Evolutionary conservation across 371 early-diverging fungal species (phyloP), one percentile per base, ranked within the genome.

Genomic region (Rhizopus delemar): DNA sequence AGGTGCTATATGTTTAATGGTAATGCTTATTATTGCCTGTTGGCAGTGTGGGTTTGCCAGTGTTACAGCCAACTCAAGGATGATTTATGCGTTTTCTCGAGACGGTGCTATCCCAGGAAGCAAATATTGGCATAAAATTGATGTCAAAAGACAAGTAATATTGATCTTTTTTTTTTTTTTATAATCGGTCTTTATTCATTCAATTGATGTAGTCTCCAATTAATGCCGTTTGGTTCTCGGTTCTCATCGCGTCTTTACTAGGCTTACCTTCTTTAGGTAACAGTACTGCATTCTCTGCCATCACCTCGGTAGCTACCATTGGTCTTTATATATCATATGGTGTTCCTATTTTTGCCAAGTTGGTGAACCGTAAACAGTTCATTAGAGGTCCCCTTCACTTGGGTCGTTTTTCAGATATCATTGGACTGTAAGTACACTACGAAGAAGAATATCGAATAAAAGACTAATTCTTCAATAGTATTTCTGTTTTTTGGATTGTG

Each of bases 41-140:
- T 84, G 81, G 74, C 83, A 84, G 61, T 79, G 81, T 49, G 81
- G 84, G 7, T 76, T 74, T 65, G 80, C 81, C 35, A 81, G 78
- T 34, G 70, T 82, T 6, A 80, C 84, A 5, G 77, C 86, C 53
- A 87, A 85, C 57, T 86, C 87, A 2, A 80, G 90, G 45, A 86
- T 85, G 86, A 80, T 87, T 46, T 90, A 86, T 60, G 88, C 90
- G 2, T 87, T 90, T 62, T 81, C 88, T 33, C 80, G 90, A 32
- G 90, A 90, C 59, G 83, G 83, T 22, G 88, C 84, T 51, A 80
- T 90, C 60, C 90, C 90, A 3, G 59, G 78, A 45, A 80, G 80
- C 51, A 62, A 70, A 8, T 56, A 67, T n/a, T 62, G 75, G 46
- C 76, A 75, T 28, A 57, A 51, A 3, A 57, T 79, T 8, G 60